Evolutionary conservation across 2,329 filamentous ascomycete genomes (phyloP).

Genomic region (Botrytis tulipae): DNA sequence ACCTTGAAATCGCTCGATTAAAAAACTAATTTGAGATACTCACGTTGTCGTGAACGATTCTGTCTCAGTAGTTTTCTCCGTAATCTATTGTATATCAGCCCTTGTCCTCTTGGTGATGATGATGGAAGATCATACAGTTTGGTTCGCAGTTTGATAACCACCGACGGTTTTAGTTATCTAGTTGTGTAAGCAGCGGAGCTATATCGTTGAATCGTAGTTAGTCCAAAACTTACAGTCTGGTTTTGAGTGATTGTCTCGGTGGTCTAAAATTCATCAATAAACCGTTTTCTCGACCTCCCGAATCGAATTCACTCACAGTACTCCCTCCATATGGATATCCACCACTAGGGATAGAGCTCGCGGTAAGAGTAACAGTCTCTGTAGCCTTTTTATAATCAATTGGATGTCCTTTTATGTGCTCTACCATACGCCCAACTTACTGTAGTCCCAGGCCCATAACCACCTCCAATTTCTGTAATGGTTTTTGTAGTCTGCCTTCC

Average conservation of each 20-base stretch:
- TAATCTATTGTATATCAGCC: slow-evolving; percentile 5
- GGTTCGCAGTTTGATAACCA: slow-evolving; percentile 1
- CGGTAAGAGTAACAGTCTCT: background rate
- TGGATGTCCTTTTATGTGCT: background rate
- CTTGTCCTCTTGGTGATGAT: no score
- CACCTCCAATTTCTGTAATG: background rate
- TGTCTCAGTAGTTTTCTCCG: slow-evolving; percentile 14
- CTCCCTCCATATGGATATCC: slow-evolving; percentile 6
- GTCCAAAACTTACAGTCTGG: slow-evolving; percentile 1
- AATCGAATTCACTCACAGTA: background rate
- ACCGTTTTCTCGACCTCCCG: background rate
- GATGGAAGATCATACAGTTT: background rate
- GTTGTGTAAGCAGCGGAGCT: background rate
- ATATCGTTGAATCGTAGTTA: background rate
- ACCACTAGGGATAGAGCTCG: background rate
- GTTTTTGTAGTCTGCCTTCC: background rate
- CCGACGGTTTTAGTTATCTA: slow-evolving; percentile 11
- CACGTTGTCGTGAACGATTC: slow-evolving; percentile 16
- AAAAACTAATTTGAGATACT: background rate
- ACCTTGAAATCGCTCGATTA: background rate
- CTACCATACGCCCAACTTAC: background rate
- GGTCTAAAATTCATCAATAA: background rate
- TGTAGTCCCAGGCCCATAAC: slow-evolving; percentile 8
- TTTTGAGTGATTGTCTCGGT: slow-evolving; percentile 11
- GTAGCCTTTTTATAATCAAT: slow-evolving; percentile 1